Base-by-base conservation (phyloP, 2,329 filamentous ascomycete genomes). In the Annulohypoxylon truncatum region DNA sequence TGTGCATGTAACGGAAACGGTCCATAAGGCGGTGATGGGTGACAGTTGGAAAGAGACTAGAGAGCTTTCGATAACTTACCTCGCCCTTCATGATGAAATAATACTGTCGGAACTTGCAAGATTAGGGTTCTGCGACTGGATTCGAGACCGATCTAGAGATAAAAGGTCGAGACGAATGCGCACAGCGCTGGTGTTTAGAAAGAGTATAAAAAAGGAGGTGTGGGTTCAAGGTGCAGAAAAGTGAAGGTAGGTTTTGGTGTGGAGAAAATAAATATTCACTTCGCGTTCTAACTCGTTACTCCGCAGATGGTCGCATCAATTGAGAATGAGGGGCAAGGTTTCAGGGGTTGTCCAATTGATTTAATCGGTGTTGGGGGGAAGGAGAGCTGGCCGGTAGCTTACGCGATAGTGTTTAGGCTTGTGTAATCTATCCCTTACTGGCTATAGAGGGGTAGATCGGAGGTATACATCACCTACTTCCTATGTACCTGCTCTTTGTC, bases 71-170 rank as follows among this genome's bases (percentile, higher is more conserved):
- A 52, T 31, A 42, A 79, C 84, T 77, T 77, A 86, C 84, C 82
- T 86, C 84, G 80, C 84, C 84, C 82, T 85, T 86, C 84, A 86
- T 86, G 75, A 70, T 85, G 78, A 70, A 71, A 56, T 64, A 12
- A 62, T 68, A 61, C 56, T 68, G 54, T 69, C 40, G 60, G 26
- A 55, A 61, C 53, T 64, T 31, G 44, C n/a, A 52, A 53, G 47
- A 44, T 50, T 51, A 42, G 38, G 64, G 67, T 64, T 60, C 64
- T 53, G 69, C 59, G 64, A 68, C 66, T 51, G 58, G 44, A 65
- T 60, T 63, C 58, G 28, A 54, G 54, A 61, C 67, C 52, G 44
- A 68, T 61, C 67, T 63, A 9, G 54, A 67, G 55, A 62, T 47
- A 52, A 28, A 64, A 38, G 54, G 61, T 54, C 50, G 42, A 42